phyloP scores from a whole-genome alignment of 2,329 filamentous ascomycete genomes.

The Escovopsis weberi region DNA sequence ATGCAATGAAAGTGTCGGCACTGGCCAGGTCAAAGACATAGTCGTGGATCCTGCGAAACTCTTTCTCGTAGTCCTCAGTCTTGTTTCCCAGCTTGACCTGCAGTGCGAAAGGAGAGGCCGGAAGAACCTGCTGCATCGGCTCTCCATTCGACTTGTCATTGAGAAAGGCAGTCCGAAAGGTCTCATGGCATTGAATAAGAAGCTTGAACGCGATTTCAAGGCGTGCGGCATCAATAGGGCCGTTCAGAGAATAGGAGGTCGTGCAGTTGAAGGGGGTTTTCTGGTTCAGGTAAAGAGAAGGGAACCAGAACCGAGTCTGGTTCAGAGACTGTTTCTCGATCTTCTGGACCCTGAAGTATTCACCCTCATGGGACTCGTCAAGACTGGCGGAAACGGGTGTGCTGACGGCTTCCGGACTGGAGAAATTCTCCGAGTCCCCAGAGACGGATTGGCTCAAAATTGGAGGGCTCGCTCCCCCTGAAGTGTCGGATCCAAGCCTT shows the following conservation, averaged over 20 bases:
- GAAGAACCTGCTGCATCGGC: slow-evolving; percentile 13
- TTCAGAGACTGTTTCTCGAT: slow-evolving; percentile 11
- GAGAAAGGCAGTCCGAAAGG: slow-evolving; percentile 10
- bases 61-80: slow-evolving; percentile 10
- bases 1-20: slow-evolving; percentile 19
- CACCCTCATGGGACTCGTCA: not conserved
- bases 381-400: not conserved
- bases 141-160: slow-evolving; percentile 6
- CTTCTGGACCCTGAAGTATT: not conserved
- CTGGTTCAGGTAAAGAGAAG: not conserved
- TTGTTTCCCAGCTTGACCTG: slow-evolving; percentile 11
- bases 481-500: too few species aligned
- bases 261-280: slow-evolving; percentile 1
- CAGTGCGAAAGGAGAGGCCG: slow-evolving; percentile 14
- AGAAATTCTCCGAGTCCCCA: too few species aligned
- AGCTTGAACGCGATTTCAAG: not conserved
- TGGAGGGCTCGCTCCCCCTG: too few species aligned
- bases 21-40: slow-evolving; percentile 23
- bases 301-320: slow-evolving; percentile 2
- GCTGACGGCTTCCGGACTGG: not conserved
- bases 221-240: not conserved
- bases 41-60: slow-evolving; percentile 14
- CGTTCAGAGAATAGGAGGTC: not conserved
- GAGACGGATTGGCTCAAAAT: too few species aligned
- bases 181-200: slow-evolving; percentile 9